Conservation (phyloP, 139 green algal species). For the Chlorella sp. region DNA sequence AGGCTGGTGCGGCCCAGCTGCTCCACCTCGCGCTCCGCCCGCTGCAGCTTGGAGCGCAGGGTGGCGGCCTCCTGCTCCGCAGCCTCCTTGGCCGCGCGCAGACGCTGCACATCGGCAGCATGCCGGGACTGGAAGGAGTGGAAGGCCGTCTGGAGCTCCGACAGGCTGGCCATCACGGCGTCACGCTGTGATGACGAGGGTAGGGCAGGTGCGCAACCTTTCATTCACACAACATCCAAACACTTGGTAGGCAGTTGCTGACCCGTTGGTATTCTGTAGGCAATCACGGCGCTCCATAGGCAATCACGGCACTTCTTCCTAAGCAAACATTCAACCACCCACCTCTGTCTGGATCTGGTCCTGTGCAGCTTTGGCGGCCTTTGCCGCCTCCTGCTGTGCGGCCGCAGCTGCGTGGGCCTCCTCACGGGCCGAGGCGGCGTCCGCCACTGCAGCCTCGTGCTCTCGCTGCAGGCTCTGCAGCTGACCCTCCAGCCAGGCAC, state of each 20-base stretch:
- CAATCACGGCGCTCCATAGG: too few relatives aligned
- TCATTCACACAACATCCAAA: too few relatives aligned
- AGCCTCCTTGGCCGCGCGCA: background rate
- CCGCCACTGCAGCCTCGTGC: background rate
- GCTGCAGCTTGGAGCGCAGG: too few relatives aligned
- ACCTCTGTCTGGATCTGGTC: background rate
- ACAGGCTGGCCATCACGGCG: constrained; percentile 5
- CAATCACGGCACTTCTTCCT: too few relatives aligned
- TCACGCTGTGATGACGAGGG: too few relatives aligned
- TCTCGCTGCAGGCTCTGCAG: constrained; percentile 1
- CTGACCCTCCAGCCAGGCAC: background rate
- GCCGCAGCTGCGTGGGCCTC: constrained; percentile 5
- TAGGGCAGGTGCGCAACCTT: too few relatives aligned
- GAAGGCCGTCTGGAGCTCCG: constrained; percentile 16
- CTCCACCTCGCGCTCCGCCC: background rate
- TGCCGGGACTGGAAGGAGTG: too few relatives aligned
- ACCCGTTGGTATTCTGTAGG: too few relatives aligned
- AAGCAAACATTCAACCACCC: too few relatives aligned
- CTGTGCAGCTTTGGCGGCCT: background rate
- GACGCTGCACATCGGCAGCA: too few relatives aligned
- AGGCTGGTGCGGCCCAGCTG: background rate
- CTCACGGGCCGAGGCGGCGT: background rate
- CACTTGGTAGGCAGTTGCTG: too few relatives aligned
- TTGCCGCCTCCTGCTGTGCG: background rate
- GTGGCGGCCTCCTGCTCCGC: too few relatives aligned